phyloP scores from a whole-genome alignment of 2,329 filamentous ascomycete genomes.

The Fusarium tuaranense region DNA sequence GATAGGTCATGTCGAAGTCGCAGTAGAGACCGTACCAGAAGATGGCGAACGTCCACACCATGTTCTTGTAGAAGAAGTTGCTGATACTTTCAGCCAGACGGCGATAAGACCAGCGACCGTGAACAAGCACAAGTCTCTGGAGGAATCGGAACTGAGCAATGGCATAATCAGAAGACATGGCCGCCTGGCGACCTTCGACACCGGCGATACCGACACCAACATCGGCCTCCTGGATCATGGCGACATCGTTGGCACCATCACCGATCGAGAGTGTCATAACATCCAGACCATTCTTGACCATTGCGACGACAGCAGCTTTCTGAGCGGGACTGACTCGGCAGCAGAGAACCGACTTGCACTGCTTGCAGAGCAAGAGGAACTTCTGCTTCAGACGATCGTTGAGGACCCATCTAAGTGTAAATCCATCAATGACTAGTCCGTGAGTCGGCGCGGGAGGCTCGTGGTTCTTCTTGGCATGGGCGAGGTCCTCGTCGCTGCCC shows the following conservation, averaged over 20 bases:
- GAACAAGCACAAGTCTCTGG: conserved; percentile 85
- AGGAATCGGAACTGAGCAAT: conserved; percentile 95
- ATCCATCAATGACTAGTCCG: conserved; percentile 94
- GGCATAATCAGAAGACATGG: conserved; percentile 96
- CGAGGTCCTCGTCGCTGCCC: conserved; percentile 87
- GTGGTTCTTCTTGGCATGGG: conserved; percentile 82
- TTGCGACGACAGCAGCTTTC: conserved; percentile 94
- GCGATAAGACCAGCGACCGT: conserved; percentile 96
- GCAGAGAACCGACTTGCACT: conserved; percentile 95
- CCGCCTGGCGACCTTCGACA: conserved; percentile 90
- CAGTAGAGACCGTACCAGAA: conserved; percentile 99
- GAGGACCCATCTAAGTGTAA: conserved; percentile 89
- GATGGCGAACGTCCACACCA: conserved; percentile 95
- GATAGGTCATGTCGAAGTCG: conserved; percentile 95
- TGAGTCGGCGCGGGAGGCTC: conserved; percentile 89
- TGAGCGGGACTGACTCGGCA: conserved; percentile 97
- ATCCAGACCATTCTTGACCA: conserved; percentile 95
- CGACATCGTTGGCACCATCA: conserved; percentile 95
- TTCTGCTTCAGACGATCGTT: conserved; percentile 87
- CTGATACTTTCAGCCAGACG: conserved; percentile 92
- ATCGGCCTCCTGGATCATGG: conserved; percentile 97
- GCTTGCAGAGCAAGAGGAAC: conserved; percentile 94
- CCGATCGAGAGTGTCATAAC: conserved; percentile 96
- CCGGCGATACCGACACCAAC: conserved; percentile 97
- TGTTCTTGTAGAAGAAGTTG: conserved; percentile 99